Conservation (phyloP, 495 filamentous ascomycete genomes). For the Chaetomidium leptoderma region DNA sequence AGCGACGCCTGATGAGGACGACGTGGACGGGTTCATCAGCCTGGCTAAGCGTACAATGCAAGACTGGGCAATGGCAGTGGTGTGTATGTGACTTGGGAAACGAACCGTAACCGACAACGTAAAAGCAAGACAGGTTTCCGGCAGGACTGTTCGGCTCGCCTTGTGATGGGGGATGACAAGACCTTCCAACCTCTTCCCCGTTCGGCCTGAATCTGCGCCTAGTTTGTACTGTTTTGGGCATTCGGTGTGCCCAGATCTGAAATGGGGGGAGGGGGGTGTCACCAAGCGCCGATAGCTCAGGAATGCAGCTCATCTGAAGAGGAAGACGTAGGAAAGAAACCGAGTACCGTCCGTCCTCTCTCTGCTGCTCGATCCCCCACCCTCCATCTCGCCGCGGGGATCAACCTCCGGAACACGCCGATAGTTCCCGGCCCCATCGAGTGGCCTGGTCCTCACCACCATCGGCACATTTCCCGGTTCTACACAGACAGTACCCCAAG, state of each 20-base stretch:
- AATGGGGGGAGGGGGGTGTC: not conserved
- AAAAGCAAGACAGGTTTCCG: not conserved
- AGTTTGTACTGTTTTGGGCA: not conserved
- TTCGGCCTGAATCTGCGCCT: not conserved
- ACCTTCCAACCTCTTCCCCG: not conserved
- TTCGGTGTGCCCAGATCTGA: not conserved
- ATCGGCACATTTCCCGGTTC: constrained; percentile 2
- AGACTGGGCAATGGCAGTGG: too few species aligned
- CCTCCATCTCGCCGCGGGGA: not conserved
- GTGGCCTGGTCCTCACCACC: not conserved
- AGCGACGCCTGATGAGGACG: not conserved
- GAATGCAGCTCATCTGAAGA: not conserved
- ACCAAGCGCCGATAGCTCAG: not conserved
- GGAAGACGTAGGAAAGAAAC: not conserved
- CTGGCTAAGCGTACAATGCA: not conserved
- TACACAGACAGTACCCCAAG: not conserved
- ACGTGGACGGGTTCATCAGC: not conserved
- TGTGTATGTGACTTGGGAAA: too few species aligned
- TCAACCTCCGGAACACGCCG: not conserved
- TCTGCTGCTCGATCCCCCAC: not conserved
- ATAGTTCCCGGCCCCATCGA: not conserved
- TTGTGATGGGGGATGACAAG: not conserved
- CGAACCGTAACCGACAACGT: too few species aligned
- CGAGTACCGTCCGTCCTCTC: not conserved
- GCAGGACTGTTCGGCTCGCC: not conserved